Conservation (phyloP, 176 grass and related monocot genomes). For the Musa acuminata region DNA sequence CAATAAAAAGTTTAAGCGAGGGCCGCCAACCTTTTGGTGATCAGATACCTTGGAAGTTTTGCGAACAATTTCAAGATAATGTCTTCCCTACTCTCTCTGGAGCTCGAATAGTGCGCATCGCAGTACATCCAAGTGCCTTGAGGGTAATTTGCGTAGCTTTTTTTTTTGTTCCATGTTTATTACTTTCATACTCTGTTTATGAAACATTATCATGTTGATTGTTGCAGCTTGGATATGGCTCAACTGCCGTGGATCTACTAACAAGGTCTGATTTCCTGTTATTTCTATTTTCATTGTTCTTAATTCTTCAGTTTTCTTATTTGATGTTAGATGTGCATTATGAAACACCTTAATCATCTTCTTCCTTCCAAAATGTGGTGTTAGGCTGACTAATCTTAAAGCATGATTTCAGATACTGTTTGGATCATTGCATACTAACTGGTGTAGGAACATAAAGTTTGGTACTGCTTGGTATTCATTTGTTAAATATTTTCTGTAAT, state of each 20-base stretch:
- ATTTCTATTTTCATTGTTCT: not conserved
- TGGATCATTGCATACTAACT: too few relatives aligned
- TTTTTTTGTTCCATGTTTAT: not conserved
- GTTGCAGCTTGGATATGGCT: conserved; percentile 78
- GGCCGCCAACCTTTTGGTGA: conserved; percentile 70
- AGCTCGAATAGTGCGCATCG: conserved; percentile 87
- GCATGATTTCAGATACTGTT: not conserved
- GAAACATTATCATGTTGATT: not conserved
- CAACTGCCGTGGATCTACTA: conserved; percentile 55
- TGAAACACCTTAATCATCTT: not conserved
- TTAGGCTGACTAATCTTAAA: not conserved
- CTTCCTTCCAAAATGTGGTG: not conserved
- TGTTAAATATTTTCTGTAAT: too few relatives aligned
- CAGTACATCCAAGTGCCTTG: conserved; percentile 84
- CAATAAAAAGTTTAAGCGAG: conserved; percentile 75
- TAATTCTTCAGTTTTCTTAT: not conserved
- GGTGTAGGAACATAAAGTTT: too few relatives aligned
- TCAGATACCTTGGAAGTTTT: conserved; percentile 99
- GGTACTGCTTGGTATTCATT: too few relatives aligned
- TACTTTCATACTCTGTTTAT: not conserved
- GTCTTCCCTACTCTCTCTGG: conserved; percentile 92
- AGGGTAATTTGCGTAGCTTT: conserved; percentile 37
- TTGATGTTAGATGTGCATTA: not conserved
- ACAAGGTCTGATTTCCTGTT: conserved; percentile 34
- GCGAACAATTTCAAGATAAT: conserved; percentile 90